Base-by-base conservation (phyloP, 352 stramenopile species). In the Pythium brachiatum region DNA sequence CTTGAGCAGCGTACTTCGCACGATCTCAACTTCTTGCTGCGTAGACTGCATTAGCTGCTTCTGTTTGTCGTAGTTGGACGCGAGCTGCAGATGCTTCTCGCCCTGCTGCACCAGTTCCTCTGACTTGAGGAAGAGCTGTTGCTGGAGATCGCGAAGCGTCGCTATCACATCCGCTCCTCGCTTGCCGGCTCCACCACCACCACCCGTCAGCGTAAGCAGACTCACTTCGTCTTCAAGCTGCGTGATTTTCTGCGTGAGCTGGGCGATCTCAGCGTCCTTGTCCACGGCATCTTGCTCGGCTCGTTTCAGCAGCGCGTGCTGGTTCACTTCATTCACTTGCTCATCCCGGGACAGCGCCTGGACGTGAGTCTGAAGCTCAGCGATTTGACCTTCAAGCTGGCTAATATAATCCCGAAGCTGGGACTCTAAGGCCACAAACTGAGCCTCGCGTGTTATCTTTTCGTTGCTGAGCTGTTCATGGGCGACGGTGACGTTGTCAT, bases 71-170 rank as follows among this genome's bases (percentile, higher is more conserved):
- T 79, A 68, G 23, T 67, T 65, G 13, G 76, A 62, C 5, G 70
- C 75, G 15, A 89, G 59, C 23, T 66, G 63, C 16, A 94, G 38
- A 36, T 88, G 76, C 52, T 88, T 90, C 62, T 94, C 85, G 7
- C 76, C 79, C 66, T 92, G 83, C 21, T 77, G 63, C 11, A 94
- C 81, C 21, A 92, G 78, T 65, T 90, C 81, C 52, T 88, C 70
- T 0, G 76, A 89, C 50, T 91, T 94, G 13, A 72, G 32, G 60
- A 88, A 91, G 23, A 94, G 64, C 41, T 90, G 77, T 23, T 92
- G 69, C 50, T 92, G 81, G 48, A 91, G 64, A 23, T 83, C 81
- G 9, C 74, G 70, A 25, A 88, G 41, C 12, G 69, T 69, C 21
- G 51, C 34, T 21, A 64, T 20, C 0, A 60, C 15, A 18, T 46